Evolutionary conservation across 2,329 filamentous ascomycete species (phyloP).

Genomic region (Tricladium varicosporioides): DNA sequence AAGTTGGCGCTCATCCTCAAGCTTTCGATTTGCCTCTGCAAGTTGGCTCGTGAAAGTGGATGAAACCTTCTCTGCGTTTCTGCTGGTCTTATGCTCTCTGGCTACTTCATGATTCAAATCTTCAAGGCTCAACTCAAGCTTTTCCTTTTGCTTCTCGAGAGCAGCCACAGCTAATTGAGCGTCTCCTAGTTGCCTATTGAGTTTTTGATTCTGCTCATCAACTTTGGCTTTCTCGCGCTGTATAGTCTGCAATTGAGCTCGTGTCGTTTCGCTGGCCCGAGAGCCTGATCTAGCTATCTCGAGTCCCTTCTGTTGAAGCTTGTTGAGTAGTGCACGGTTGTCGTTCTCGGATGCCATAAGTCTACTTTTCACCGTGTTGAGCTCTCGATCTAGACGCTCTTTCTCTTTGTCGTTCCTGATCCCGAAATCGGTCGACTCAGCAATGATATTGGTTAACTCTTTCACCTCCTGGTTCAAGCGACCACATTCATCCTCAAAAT

Average conservation of each 20-base stretch:
- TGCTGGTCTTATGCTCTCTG: constrained; percentile 82
- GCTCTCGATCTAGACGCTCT: constrained; percentile 85
- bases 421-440: constrained; percentile 85
- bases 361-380: constrained; percentile 86
- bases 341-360: constrained; percentile 93
- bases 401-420: constrained; percentile 91
- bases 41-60: constrained; percentile 79
- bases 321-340: constrained; percentile 92
- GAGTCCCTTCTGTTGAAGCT: constrained; percentile 94
- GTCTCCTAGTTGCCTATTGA: constrained; percentile 83
- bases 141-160: constrained; percentile 92
- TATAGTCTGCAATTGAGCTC: constrained; percentile 70
- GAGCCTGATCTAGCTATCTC: constrained; percentile 92
- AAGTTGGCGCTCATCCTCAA: constrained; percentile 87
- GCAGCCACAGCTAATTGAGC: constrained; percentile 78
- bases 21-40: constrained; percentile 81
- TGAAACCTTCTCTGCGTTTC: constrained; percentile 85
- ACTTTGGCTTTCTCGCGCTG: constrained; percentile 80
- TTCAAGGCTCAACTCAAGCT: constrained; percentile 81
- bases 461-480: constrained; percentile 79
- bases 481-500: constrained; percentile 76
- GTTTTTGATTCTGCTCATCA: constrained; percentile 78
- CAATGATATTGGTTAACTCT: constrained; percentile 80
- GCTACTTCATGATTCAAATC: constrained; percentile 91
- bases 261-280: constrained; percentile 78